Percentiles rank a stretch among this genome's conserved stretches.
Evolutionary conservation across 805 yeast species (phyloP).

Genomic region (Lipomyces starkeyi): DNA sequence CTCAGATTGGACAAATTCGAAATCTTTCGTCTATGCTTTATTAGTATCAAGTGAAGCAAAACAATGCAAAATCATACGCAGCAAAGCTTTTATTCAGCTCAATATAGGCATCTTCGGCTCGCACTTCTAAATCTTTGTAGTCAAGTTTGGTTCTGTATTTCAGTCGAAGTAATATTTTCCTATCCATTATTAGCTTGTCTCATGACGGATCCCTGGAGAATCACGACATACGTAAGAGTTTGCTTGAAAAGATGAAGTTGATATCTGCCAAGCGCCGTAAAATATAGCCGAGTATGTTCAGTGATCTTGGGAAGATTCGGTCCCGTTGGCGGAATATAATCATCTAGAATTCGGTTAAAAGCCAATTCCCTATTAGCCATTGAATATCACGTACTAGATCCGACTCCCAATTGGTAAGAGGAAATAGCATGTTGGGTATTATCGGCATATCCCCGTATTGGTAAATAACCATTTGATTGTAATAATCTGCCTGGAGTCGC

Average conservation of each 20-base stretch:
- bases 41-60: neutral
- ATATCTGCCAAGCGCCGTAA: constrained; percentile 4
- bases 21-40: constrained; percentile 8
- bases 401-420: constrained; percentile 16
- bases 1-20: constrained; percentile 9
- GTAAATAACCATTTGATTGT: neutral
- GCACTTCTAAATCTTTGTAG: constrained; percentile 20
- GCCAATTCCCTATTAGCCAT: neutral
- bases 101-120: constrained; percentile 18
- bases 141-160: constrained; percentile 16
- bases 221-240: constrained; percentile 10
- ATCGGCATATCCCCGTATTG: constrained; percentile 25
- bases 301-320: constrained; percentile 20
- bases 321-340: constrained; percentile 36
- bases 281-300: constrained; percentile 17
- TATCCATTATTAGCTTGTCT: neutral
- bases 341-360: constrained; percentile 17
- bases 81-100: constrained; percentile 31
- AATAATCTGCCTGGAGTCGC: neutral
- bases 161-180: constrained; percentile 13
- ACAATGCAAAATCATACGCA: constrained; percentile 17
- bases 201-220: neutral
- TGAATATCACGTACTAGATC: constrained; percentile 15
- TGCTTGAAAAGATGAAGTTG: constrained; percentile 12
- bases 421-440: neutral